Conservation (phyloP, 495 filamentous ascomycete genomes). For the Entonaema liquescens region DNA sequence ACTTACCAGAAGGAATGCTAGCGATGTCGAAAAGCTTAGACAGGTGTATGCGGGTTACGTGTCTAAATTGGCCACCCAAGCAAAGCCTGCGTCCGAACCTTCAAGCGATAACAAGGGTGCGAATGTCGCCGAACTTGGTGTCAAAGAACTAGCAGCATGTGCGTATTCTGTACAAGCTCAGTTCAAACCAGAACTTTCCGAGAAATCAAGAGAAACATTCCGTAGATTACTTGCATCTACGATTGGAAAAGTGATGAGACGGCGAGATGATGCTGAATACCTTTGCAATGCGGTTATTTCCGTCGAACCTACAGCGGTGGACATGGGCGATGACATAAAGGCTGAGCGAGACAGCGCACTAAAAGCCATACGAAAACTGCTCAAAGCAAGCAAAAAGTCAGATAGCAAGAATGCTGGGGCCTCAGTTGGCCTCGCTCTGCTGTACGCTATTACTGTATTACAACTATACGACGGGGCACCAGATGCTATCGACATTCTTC, state of each 20-base stretch:
- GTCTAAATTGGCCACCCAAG: conserved; percentile 47
- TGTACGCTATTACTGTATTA: conserved; percentile 86
- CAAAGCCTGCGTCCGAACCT: conserved; percentile 22
- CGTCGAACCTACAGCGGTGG: conserved; percentile 62
- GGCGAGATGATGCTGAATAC: conserved; percentile 62
- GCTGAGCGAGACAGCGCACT: conserved; percentile 68
- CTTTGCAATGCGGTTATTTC: conserved; percentile 58
- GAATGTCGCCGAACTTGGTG: conserved; percentile 45
- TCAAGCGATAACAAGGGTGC: conserved; percentile 2
- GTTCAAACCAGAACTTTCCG: conserved; percentile 59
- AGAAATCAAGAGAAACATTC: conserved; percentile 72
- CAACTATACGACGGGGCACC: conserved; percentile 90
- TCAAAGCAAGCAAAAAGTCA: conserved; percentile 64
- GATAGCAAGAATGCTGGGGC: conserved; percentile 50
- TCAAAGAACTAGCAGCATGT: conserved; percentile 56
- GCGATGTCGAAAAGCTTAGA: conserved; percentile 55
- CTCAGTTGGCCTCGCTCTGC: conserved; percentile 72
- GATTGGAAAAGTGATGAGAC: conserved; percentile 73
- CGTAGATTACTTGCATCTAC: conserved; percentile 68
- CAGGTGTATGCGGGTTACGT: conserved; percentile 65
- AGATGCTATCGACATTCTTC: conserved; percentile 78
- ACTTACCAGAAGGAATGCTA: conserved; percentile 32
- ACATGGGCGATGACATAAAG: conserved; percentile 68
- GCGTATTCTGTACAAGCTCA: conserved; percentile 55
- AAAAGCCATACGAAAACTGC: conserved; percentile 71